Conservation (phyloP, 176 grass and related monocot genomes). For the Hordeum marinum region DNA sequence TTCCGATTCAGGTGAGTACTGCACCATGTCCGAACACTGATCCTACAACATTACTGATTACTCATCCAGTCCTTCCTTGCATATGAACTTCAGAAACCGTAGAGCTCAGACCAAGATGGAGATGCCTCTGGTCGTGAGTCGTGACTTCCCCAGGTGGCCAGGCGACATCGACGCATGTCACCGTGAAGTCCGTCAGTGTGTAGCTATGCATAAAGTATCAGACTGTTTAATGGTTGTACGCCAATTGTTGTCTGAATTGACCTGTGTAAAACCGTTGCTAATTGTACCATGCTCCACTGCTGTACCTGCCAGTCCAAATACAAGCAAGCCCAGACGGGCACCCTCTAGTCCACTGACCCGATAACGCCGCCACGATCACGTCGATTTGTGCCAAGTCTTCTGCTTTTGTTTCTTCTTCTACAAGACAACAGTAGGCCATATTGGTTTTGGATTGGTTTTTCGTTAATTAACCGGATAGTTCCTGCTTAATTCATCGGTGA, state of each 20-base stretch:
- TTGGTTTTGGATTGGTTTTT: too few relatives aligned
- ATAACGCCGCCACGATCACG: too few relatives aligned
- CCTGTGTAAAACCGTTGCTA: neutral
- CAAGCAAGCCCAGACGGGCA: neutral
- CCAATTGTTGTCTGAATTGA: neutral
- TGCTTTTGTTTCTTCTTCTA: too few relatives aligned
- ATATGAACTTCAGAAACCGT: conserved; percentile 28
- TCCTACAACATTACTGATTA: neutral
- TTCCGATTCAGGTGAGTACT: conserved; percentile 74
- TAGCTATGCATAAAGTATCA: neutral
- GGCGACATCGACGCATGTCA: neutral
- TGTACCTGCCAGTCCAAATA: conserved; percentile 7
- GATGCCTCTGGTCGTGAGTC: neutral
- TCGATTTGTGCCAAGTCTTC: too few relatives aligned
- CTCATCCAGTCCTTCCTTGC: neutral
- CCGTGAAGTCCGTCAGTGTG: neutral
- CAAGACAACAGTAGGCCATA: too few relatives aligned
- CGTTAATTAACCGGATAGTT: too few relatives aligned
- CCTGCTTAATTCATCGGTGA: too few relatives aligned
- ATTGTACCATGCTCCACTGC: neutral
- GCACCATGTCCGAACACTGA: neutral
- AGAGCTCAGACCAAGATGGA: neutral
- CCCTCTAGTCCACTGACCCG: neutral
- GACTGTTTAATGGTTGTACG: neutral
- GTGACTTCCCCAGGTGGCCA: neutral